Evolutionary conservation across 805 yeast species (phyloP).

Genomic region (Monosporozyma aerobia): DNA sequence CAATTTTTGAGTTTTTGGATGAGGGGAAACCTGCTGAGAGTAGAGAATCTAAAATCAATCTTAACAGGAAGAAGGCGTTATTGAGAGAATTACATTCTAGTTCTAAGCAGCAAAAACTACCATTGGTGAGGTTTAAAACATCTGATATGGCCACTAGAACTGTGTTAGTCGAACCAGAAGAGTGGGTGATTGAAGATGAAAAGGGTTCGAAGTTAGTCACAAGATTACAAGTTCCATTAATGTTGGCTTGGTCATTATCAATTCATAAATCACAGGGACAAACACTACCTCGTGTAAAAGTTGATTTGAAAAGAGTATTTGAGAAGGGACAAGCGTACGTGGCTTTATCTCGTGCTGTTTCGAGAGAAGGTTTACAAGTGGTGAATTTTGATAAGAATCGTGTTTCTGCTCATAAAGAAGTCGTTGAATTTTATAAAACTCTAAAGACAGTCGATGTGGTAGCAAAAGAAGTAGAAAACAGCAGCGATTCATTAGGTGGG

Average conservation of each 20-base stretch:
- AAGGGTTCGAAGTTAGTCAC: conserved; percentile 57
- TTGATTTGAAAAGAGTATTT: conserved; percentile 66
- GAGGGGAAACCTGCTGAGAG: conserved; percentile 19
- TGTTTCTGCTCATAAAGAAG: conserved; percentile 64
- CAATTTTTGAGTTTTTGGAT: conserved; percentile 41
- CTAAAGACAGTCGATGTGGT: conserved; percentile 31
- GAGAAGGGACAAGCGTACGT: conserved; percentile 96
- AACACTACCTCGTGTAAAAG: conserved; percentile 65
- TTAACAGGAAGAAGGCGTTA: conserved; percentile 40
- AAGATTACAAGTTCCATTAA: conserved; percentile 73
- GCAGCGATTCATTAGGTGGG: not conserved
- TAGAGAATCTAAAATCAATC: conserved; percentile 26
- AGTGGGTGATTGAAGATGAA: conserved; percentile 74
- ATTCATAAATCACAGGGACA: conserved; percentile 96
- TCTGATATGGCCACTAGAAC: conserved; percentile 66
- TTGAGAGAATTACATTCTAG: conserved; percentile 35
- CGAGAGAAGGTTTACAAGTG: conserved; percentile 75
- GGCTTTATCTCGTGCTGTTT: conserved; percentile 83
- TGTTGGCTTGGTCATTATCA: conserved; percentile 94
- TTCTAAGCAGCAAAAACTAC: conserved; percentile 44
- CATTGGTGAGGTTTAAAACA: conserved; percentile 67
- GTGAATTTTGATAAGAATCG: conserved; percentile 55
- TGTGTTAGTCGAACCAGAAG: conserved; percentile 73
- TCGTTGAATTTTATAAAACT: conserved; percentile 55
- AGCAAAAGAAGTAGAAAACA: conserved; percentile 6